Base-by-base conservation (phyloP, 352 stramenopile species). In the Globisporangium emineosum region DNA sequence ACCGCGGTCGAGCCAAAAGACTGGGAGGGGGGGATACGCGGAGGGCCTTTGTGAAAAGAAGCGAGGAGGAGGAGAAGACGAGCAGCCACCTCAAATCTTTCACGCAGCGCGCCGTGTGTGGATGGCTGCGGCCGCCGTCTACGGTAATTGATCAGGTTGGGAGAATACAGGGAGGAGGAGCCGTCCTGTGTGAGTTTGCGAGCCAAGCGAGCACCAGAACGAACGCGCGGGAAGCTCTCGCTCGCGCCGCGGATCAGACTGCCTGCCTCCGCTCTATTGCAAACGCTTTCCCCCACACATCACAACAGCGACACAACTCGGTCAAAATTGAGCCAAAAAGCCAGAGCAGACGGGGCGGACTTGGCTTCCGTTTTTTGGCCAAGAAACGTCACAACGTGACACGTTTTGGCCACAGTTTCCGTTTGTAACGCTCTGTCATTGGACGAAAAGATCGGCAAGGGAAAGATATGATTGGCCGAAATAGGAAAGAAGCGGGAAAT, bases 381-480 rank as follows among this genome's bases (percentile, higher is more conserved):
- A 32, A 32, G 40, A 17, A 47, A 47, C 40, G 40, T 47, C 40
- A 47, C 40, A 21, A 47, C 40, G 40, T 21, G 37, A 47, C 17
- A 45, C 37, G 37, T 45, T 45, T 45, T 45, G 15, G 37, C 13
- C 29, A 32, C 29, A 32, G 29, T 32, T 5, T 2, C 33, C 12
- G 5, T 6, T 5, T 42, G 35, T 19, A 42, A 19, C 13, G 12
- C 12, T 42, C 35, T 4, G 12, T 47, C 17, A 47, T 47, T 47
- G 40, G 40, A 21, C 17, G 40, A 47, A 47, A 47, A 47, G 40
- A 21, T 47, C 17, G 6, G 5, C 7, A 21, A 47, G 40, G 17
- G 40, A 47, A 19, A 51, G 21, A 27, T 13, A 17, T n/a, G 55
- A 61, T 61, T 61, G 21, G 55, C 55, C 52, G 23, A 61, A 61